Conservation (phyloP, 2,329 filamentous ascomycete genomes). For the Apiospora aurea region DNA sequence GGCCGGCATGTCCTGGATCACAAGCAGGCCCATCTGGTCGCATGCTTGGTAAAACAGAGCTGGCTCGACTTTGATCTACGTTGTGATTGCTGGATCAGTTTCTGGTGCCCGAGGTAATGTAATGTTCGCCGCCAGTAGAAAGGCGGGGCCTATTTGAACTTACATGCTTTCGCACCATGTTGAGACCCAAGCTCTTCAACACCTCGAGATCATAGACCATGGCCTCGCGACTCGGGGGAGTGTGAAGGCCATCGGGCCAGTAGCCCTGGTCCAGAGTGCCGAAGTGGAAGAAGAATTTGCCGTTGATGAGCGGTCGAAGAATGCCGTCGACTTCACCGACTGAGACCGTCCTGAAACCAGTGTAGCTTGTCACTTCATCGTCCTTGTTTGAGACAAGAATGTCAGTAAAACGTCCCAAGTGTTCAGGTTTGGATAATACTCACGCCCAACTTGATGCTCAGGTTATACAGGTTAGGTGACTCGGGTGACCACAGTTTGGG, state of each 20-base stretch:
- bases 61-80: conserved; percentile 69
- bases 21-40: conserved; percentile 69
- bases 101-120: not conserved
- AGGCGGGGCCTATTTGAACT: conserved; percentile 35
- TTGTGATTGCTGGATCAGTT: not conserved
- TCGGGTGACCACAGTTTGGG: conserved; percentile 71
- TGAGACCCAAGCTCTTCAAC: conserved; percentile 72
- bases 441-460: conserved; percentile 56
- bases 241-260: conserved; percentile 75
- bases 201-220: conserved; percentile 71
- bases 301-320: conserved; percentile 69
- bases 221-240: conserved; percentile 69
- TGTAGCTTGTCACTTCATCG: conserved; percentile 69
- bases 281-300: conserved; percentile 72
- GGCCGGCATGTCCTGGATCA: conserved; percentile 78
- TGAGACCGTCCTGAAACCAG: conserved; percentile 71
- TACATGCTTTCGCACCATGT: conserved; percentile 75
- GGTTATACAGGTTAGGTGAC: conserved; percentile 68
- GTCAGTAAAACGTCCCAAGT: not conserved
- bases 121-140: no score
- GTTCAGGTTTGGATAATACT: not conserved
- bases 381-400: conserved; percentile 27
- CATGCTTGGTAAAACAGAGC: conserved; percentile 73
- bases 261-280: conserved; percentile 75
- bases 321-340: conserved; percentile 63